Base-by-base conservation (phyloP, 805 yeast species). In the Cyberlindnera bimundalis region DNA sequence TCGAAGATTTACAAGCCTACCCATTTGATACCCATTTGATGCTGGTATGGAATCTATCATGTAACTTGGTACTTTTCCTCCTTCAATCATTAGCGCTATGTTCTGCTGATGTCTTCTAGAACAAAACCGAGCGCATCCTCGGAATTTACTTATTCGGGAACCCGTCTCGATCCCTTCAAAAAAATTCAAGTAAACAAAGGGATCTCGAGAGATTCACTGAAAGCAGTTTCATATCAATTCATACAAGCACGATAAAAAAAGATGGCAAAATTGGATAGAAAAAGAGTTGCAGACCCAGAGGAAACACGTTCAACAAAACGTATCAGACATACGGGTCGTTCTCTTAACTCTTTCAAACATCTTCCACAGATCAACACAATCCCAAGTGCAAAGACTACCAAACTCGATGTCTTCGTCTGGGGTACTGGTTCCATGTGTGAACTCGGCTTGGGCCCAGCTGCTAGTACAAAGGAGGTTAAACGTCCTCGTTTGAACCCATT, bases 361-460 rank as follows among this genome's bases (percentile, higher is more conserved):
- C 43, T 55, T 12, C 60, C 60, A 31, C 42, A 48, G 45, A 56
- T 58, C 50, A 58, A 58, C 37, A 43, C 48, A 29, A 53, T 55
- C 27, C 56, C 58, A 29, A 21, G 39, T 9, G 43, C 53, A 6
- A 56, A 50, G 35, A 40, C 52, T 6, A 41, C 46, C 2, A 37
- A 76, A 16, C 65, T 91, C 39, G 93, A 89, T 56, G 71, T 93
- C 3, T 91, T 85, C 59, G 95, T 87, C 27, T 93, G 95, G 84
- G 99, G 99, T 29, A 78, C 95, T 2, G 99, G 99, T 2, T 81
- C 96, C 1, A 91, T 93, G 93, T 89, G 97, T 68, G 99, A 93
- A 61, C 71, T 93, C 21, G 99, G 99, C 2, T 70, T 93, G n/a
- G 99, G 99, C 1, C 98, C 98, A 9, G 76, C 71, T n/a, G 87